Conservation (phyloP, 2,329 filamentous ascomycete species). For the Hypoxylon sp. region DNA sequence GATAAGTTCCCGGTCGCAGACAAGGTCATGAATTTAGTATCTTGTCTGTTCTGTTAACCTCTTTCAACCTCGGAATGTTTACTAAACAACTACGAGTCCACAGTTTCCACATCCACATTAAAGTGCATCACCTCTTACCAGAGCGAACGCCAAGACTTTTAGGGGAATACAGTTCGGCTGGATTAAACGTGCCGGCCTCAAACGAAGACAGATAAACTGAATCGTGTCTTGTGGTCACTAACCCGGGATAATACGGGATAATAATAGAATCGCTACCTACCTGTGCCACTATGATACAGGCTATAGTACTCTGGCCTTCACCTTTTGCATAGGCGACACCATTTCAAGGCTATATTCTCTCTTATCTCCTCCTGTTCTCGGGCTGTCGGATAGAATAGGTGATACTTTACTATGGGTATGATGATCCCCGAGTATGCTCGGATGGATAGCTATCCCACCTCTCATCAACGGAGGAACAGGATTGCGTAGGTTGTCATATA, state of each 20-base stretch:
- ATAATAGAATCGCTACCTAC: conserved; percentile 20
- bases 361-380: not conserved
- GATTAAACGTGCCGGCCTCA: not conserved
- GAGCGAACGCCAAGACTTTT: not conserved
- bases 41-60: not conserved
- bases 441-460: conserved; percentile 5
- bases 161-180: not conserved
- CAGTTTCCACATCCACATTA: not conserved
- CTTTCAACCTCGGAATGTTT: not conserved
- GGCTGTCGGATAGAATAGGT: not conserved
- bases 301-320: not conserved
- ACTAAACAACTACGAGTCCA: not conserved
- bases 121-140: not conserved
- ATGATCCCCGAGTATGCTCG: not conserved
- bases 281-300: not conserved
- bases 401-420: not conserved
- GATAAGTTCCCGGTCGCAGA: not conserved
- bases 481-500: not conserved
- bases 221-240: conserved; percentile 11
- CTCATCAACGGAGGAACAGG: not conserved
- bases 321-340: not conserved
- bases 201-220: not conserved
- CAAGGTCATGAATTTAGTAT: not conserved
- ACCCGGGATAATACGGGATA: conserved; percentile 34
- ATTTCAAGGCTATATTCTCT: not conserved